Evolutionary conservation across 176 grass and related monocot species (phyloP).

Genomic region (Cocos nucifera): DNA sequence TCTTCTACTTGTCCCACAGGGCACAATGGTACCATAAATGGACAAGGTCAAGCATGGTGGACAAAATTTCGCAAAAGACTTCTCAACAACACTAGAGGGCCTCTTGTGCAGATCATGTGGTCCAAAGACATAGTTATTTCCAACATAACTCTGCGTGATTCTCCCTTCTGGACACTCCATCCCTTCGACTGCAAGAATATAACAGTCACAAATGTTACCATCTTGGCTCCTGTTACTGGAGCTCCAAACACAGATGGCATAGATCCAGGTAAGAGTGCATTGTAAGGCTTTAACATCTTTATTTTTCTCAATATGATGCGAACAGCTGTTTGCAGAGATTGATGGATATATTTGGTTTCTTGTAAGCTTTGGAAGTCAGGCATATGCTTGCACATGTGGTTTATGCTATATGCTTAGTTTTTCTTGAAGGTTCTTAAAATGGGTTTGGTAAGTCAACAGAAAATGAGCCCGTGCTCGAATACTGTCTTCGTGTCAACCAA

Average conservation of each 20-base stretch:
- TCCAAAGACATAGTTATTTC: slow-evolving; percentile 86
- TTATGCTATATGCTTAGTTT: too few relatives aligned
- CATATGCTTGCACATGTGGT: too few relatives aligned
- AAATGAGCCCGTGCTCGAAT: too few relatives aligned
- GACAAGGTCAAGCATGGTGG: slow-evolving; percentile 92
- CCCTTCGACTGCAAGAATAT: slow-evolving; percentile 95
- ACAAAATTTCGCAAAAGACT: slow-evolving; percentile 72
- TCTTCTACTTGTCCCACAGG: slow-evolving; percentile 40
- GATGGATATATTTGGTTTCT: too few relatives aligned
- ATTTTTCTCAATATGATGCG: too few relatives aligned
- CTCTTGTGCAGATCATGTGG: slow-evolving; percentile 92
- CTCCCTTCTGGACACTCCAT: slow-evolving; percentile 96
- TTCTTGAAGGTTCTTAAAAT: too few relatives aligned
- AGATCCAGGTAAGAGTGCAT: slow-evolving; percentile 66
- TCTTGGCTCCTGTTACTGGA: slow-evolving; percentile 69
- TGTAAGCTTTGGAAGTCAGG: too few relatives aligned
- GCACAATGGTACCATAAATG: slow-evolving; percentile 92
- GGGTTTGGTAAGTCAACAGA: too few relatives aligned
- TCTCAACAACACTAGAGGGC: slow-evolving; percentile 87
- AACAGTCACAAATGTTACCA: slow-evolving; percentile 79
- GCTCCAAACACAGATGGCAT: slow-evolving; percentile 98
- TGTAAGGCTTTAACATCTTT: too few relatives aligned
- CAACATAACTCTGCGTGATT: slow-evolving; percentile 69
- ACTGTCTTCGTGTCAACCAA: too few relatives aligned
- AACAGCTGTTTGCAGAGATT: too few relatives aligned